Percentiles rank a stretch among this genome's conserved stretches.
These are phyloP conservation scores for Brasenia schreberi DNA, from an alignment of 164 flowering plant species.

Conservation along the genomic window DNA sequence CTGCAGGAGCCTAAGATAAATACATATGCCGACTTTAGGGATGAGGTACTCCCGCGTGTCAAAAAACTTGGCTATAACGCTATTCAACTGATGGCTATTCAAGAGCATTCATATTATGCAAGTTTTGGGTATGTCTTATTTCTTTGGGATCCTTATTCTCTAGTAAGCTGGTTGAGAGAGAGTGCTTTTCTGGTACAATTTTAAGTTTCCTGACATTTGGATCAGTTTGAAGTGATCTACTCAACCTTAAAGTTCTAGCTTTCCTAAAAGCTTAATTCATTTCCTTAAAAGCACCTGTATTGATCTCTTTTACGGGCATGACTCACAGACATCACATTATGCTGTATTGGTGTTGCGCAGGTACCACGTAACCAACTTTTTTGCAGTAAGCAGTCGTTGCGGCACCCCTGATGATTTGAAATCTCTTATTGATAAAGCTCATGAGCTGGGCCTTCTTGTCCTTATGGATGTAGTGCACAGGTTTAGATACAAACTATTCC, in stretches of 20 bases:
- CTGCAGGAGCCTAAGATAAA: conserved; percentile 87
- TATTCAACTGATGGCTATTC: conserved; percentile 98
- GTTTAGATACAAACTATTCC: conserved; percentile 15
- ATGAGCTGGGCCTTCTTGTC: conserved; percentile 91
- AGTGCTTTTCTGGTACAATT: too few relatives aligned
- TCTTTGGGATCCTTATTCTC: background rate
- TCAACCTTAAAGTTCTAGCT: too few relatives aligned
- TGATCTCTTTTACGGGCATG: too few relatives aligned
- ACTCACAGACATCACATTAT: background rate
- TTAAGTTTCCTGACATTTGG: too few relatives aligned
- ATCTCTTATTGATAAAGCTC: conserved; percentile 93
- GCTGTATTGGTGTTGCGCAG: conserved; percentile 23
- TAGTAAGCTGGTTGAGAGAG: background rate
- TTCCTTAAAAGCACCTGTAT: too few relatives aligned
- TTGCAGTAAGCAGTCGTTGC: conserved; percentile 98
- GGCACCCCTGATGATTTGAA: conserved; percentile 98
- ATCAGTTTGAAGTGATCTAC: too few relatives aligned
- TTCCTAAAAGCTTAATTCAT: too few relatives aligned
- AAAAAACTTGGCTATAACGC: conserved; percentile 96
- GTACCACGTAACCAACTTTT: conserved; percentile 97
- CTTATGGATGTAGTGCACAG: conserved; percentile 99
- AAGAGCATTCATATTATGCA: conserved; percentile 98
- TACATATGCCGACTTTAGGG: conserved; percentile 83
- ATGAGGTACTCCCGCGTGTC: conserved; percentile 96
- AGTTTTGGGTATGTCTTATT: conserved; percentile 76